Percentiles rank a stretch among this genome's conserved stretches.
These are phyloP conservation scores for Saccharomyces paradoxus DNA, from an alignment of 805 yeast species.

Conservation along the genomic window DNA sequence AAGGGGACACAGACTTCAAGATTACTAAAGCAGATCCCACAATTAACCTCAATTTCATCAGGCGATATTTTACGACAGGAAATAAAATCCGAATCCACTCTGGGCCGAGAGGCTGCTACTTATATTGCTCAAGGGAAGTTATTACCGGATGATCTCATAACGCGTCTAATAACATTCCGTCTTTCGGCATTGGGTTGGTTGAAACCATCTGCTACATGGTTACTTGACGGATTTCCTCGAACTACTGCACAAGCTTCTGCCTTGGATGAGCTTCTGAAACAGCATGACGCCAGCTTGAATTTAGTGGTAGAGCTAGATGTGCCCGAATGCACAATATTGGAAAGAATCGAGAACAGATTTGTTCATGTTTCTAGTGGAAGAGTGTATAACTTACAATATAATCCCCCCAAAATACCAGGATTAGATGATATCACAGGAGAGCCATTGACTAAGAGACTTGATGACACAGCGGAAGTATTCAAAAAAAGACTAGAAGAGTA, in stretches of 20 bases:
- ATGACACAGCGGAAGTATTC: slow-evolving; percentile 72
- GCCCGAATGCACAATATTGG: slow-evolving; percentile 73
- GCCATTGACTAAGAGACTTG: slow-evolving; percentile 67
- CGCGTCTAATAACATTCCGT: slow-evolving; percentile 46
- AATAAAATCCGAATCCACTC: slow-evolving; percentile 42
- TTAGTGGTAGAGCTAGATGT: slow-evolving; percentile 82
- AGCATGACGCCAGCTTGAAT: slow-evolving; percentile 42
- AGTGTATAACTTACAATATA: slow-evolving; percentile 76
- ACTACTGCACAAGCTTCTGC: slow-evolving; percentile 63
- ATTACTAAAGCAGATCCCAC: slow-evolving; percentile 46
- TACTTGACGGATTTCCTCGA: slow-evolving; percentile 90
- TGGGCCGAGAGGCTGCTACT: slow-evolving; percentile 51
- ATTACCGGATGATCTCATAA: slow-evolving; percentile 68
- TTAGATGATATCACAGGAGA: slow-evolving; percentile 88
- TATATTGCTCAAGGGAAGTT: slow-evolving; percentile 57
- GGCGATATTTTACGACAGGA: slow-evolving; percentile 77
- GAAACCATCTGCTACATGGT: slow-evolving; percentile 45
- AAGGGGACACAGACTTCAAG: slow-evolving; percentile 82
- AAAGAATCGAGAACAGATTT: slow-evolving; percentile 78
- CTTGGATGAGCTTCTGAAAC: slow-evolving; percentile 38
- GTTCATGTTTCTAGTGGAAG: slow-evolving; percentile 81
- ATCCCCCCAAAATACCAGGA: slow-evolving; percentile 79
- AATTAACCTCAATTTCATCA: slow-evolving; percentile 57
- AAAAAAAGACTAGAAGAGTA: slow-evolving; percentile 58
- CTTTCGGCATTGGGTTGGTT: slow-evolving; percentile 27